Base-by-base conservation (phyloP, 163 green algal genomes). In the Smithsoniella earleae region DNA sequence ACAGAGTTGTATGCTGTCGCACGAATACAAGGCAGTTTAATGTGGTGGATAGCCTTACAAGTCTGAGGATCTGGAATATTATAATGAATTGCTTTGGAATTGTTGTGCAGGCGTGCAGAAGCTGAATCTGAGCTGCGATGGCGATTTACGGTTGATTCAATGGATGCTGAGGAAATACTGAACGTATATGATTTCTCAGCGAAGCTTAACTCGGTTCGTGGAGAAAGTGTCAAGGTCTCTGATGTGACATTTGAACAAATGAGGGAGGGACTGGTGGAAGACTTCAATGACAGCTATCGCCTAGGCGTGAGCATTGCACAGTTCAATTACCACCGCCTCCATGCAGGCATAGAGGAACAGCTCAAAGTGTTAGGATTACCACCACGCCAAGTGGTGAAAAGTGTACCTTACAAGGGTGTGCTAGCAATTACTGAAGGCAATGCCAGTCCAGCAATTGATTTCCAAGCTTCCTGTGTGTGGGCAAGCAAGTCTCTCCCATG, bases 121-220 rank as follows among this genome's bases (percentile, higher is more conserved):
- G 80, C 77, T 2, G 80, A 84, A 62, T 10, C 73, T 10, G 43
- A 84, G 72, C 73, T 84, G 44, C 69, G 80, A 3, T 49, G 76
- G 49, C 66, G 78, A 36, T 82, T 84, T 73, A 82, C 80, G 49
- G 73, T 84, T 2, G 80, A 84, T 66, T 72, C 66, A 30, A 73
- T 77, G 1, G 64, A 66, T 36, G 3, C 66, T 31, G 73, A 82
- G 64, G 58, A 69, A 13, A 13, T 69, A 25, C 58, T 69, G 6
- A 43, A 38, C 20, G 58, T 69, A 13, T 69, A 69, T 13, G 58
- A 69, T 31, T 69, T 69, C 43, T 30, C 20, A 1, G 20, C 58
- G 30, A 69, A 69, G 43, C 30, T 69, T 69, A n/a, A 30, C 8
- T 30, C 58, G 40, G 58, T 69, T 38, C 6, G 34, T 1, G n/a